Base-by-base conservation (phyloP, 176 grass and related monocot species). In the Juncus inflexus region DNA sequence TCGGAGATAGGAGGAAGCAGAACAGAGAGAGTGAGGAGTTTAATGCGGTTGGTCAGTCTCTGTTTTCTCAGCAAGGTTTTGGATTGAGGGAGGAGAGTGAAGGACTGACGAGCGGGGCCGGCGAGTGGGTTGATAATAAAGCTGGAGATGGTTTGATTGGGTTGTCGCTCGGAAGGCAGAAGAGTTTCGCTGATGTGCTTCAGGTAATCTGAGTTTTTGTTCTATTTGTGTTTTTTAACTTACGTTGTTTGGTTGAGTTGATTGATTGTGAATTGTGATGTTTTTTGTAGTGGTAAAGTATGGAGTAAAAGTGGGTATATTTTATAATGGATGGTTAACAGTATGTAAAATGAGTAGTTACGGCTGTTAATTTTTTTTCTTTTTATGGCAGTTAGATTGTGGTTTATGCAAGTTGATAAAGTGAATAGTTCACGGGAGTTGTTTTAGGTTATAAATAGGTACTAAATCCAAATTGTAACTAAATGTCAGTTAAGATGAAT, bases 161-260 rank as follows among this genome's bases (percentile, higher is more conserved):
- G 43, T 66, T 87, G 13, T 95, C 86, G 10, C 90, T 87, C 0
- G 64, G 81, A 3, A 78, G 81, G 14, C 87, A 96, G 63, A 86
- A 81, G 62, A 96, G 87, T 81, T 87, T 96, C 37, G 84, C 84
- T 16, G 81, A 96, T 78, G 76, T 87, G 13, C 65, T 96, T 82
- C 87, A 96, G 91, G 91, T 90, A 77, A 75, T 65, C 63, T 83
- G 72, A 5, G n/a, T 49, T 9, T 28, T 66, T 57, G 64, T 60
- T 60, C 56, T 12, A 15, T 7, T 63, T 74, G 35, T 11, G 63
- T 42, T 4, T 13, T 63, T 42, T 70, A 62, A 67, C 11, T 70
- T 70, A n/a, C n/a, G 9, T 2, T 73, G 35, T 60, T 71, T 52
- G 9, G 45, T 11, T 41, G 66, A 72, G 6, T 67, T 37, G 3